These are phyloP conservation scores for Linderniella brevidens DNA, from an alignment of 257 asterid genomes.

Conservation along the genomic window DNA sequence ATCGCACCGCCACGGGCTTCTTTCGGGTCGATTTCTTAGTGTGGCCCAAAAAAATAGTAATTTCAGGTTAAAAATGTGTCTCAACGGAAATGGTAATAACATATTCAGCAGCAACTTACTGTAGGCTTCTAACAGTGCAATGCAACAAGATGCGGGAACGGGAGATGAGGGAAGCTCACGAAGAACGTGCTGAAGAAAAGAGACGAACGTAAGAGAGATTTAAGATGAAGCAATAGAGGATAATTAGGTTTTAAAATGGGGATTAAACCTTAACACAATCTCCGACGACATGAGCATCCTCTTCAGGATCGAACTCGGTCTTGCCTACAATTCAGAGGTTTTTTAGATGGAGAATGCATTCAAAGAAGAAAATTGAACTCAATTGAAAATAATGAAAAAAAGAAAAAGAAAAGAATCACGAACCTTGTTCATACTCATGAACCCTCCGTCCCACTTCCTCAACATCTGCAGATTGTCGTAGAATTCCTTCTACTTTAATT, in stretches of 20 bases:
- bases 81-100: no score
- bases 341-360: neutral
- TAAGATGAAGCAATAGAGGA: neutral
- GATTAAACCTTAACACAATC: slow-evolving; percentile 82
- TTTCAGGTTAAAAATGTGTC: neutral
- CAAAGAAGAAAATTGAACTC: no score
- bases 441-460: slow-evolving; percentile 92
- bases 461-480: slow-evolving; percentile 93
- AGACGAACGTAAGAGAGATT: neutral
- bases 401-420: slow-evolving; percentile 1
- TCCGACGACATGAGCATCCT: slow-evolving; percentile 96
- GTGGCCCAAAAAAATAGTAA: neutral
- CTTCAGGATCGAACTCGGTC: slow-evolving; percentile 64
- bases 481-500: slow-evolving; percentile 72
- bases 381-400: neutral
- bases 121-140: slow-evolving; percentile 85
- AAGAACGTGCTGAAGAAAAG: slow-evolving; percentile 70
- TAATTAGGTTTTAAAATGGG: slow-evolving; percentile 9
- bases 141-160: slow-evolving; percentile 97
- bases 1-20: slow-evolving; percentile 76
- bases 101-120: slow-evolving; percentile 26
- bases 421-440: slow-evolving; percentile 92
- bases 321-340: slow-evolving; percentile 35
- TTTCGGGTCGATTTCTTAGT: slow-evolving; percentile 56
- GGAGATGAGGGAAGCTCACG: slow-evolving; percentile 99